These are phyloP conservation scores for Schizopora paradoxa DNA, from an alignment of 1,284 basidiomycete species.

Conservation along the genomic window DNA sequence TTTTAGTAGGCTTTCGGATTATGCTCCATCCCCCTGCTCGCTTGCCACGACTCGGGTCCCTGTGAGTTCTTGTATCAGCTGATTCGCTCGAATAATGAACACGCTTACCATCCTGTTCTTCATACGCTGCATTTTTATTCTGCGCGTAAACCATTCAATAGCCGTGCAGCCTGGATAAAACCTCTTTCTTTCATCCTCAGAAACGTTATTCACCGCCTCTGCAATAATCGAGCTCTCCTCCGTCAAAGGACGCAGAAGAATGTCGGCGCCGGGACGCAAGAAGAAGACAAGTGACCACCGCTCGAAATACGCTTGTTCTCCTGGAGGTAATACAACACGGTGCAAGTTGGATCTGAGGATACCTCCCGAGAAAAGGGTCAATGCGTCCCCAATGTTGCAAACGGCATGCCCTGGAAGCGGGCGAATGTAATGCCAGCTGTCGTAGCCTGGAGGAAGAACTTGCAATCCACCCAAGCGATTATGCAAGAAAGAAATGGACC, in stretches of 20 bases:
- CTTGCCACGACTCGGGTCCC: slow-evolving; percentile 33
- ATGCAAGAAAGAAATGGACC: slow-evolving; percentile 55
- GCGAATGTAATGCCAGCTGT: slow-evolving; percentile 55
- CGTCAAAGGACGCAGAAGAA: slow-evolving; percentile 40
- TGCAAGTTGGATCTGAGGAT: slow-evolving; percentile 54
- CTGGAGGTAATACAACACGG: slow-evolving; percentile 31
- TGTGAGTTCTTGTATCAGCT: slow-evolving; percentile 10
- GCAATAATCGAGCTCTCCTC: slow-evolving; percentile 36
- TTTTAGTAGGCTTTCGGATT: too few relatives aligned
- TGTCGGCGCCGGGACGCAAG: slow-evolving; percentile 50
- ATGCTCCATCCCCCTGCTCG: slow-evolving; percentile 33
- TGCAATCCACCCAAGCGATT: slow-evolving; percentile 70
- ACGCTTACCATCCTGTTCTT: slow-evolving; percentile 36
- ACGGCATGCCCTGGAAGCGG: slow-evolving; percentile 55
- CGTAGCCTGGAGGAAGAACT: slow-evolving; percentile 55
- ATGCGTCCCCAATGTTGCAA: slow-evolving; percentile 57
- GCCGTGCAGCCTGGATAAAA: slow-evolving; percentile 39
- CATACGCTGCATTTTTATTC: slow-evolving; percentile 42
- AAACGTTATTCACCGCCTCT: not conserved
- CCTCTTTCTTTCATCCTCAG: slow-evolving; percentile 14
- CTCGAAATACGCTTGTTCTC: slow-evolving; percentile 41
- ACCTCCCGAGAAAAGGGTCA: slow-evolving; percentile 52
- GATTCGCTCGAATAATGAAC: not conserved
- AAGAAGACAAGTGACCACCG: slow-evolving; percentile 63
- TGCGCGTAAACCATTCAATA: slow-evolving; percentile 42